phyloP scores from a whole-genome alignment of 2,329 filamentous ascomycete genomes.

The Alternaria conjuncta region DNA sequence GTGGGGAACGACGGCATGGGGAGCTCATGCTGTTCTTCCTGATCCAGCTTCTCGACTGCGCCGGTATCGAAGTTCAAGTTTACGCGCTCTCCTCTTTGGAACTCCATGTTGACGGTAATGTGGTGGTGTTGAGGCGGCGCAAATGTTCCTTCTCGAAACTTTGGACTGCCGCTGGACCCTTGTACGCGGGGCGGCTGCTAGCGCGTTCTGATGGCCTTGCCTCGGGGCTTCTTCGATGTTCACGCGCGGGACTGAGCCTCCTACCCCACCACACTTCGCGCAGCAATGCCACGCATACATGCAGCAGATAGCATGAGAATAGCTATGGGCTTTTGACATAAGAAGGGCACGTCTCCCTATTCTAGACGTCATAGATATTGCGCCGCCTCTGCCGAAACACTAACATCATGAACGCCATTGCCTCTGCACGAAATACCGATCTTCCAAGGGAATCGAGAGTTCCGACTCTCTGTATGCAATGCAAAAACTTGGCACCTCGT shows the following conservation, averaged over 20 bases:
- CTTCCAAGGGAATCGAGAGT: not conserved
- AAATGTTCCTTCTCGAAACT: not conserved
- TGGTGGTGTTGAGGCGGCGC: slow-evolving; percentile 3
- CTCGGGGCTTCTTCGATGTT: not conserved
- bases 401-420: not conserved
- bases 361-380: not conserved
- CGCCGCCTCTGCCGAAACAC: not conserved
- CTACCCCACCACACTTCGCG: not conserved
- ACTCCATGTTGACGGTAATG: slow-evolving; percentile 45
- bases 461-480: not conserved
- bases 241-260: not conserved
- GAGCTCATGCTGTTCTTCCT: slow-evolving; percentile 20
- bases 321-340: not conserved
- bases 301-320: not conserved
- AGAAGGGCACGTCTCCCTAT: not conserved
- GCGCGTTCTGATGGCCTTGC: not conserved
- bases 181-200: slow-evolving; percentile 3
- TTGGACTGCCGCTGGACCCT: slow-evolving; percentile 4
- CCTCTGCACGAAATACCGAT: not conserved
- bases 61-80: slow-evolving; percentile 65
- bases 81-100: slow-evolving; percentile 66
- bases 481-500: not conserved
- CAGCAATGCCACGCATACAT: not conserved
- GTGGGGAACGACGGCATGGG: slow-evolving; percentile 24
- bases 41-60: slow-evolving; percentile 51